Percentiles rank a stretch among this genome's conserved stretches.
phyloP scores from a whole-genome alignment of 202 grass and related monocot species.

The Carex sylvatica region DNA sequence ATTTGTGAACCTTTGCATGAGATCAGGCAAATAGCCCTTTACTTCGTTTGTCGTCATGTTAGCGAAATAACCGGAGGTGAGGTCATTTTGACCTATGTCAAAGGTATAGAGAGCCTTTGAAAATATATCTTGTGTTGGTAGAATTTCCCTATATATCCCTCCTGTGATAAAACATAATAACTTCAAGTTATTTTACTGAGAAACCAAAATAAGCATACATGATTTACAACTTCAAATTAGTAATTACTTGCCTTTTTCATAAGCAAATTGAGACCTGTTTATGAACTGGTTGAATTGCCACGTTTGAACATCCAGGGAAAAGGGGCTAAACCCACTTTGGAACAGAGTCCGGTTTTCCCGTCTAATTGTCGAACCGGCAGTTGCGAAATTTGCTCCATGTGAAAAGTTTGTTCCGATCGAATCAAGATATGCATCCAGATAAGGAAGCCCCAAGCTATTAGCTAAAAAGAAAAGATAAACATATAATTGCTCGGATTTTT shows the following conservation, averaged over 20 bases:
- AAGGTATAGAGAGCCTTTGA: slow-evolving; percentile 88
- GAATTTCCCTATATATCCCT: slow-evolving; percentile 58
- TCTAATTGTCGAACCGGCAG: slow-evolving; percentile 77
- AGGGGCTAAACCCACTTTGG: slow-evolving; percentile 72
- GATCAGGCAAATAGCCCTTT: slow-evolving; percentile 53
- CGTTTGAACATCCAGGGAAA: slow-evolving; percentile 83
- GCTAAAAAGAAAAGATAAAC: slow-evolving; percentile 20
- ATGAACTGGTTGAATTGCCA: slow-evolving; percentile 90
- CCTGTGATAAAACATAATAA: slow-evolving; percentile 25
- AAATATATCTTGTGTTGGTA: slow-evolving; percentile 67
- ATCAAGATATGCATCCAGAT: slow-evolving; percentile 78
- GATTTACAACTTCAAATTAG: not conserved
- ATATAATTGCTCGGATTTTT: not conserved
- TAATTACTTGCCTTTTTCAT: slow-evolving; percentile 46
- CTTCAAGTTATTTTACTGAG: not conserved
- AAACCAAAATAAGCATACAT: not conserved
- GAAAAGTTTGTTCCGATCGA: slow-evolving; percentile 86
- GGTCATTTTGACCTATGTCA: slow-evolving; percentile 85
- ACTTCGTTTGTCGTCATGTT: slow-evolving; percentile 56
- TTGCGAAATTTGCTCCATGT: slow-evolving; percentile 90
- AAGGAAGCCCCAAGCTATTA: slow-evolving; percentile 64
- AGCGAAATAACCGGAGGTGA: slow-evolving; percentile 59
- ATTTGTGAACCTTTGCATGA: slow-evolving; percentile 55
- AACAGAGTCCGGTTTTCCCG: slow-evolving; percentile 71
- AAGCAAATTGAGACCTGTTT: slow-evolving; percentile 55